Base-by-base conservation (phyloP, 352 stramenopile genomes). In the Globisporangium irregulare region DNA sequence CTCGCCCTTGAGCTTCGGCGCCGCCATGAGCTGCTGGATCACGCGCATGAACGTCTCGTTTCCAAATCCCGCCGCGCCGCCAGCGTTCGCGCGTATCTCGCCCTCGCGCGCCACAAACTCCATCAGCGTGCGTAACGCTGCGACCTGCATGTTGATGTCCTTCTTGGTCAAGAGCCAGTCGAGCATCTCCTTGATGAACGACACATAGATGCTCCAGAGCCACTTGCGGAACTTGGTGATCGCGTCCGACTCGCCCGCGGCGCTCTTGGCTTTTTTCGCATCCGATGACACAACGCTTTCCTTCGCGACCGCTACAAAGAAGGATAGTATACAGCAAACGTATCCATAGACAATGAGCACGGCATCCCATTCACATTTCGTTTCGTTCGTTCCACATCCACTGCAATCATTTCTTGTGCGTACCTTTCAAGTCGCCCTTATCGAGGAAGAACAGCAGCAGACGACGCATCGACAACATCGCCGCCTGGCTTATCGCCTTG, bases 71-170 rank as follows among this genome's bases (percentile, higher is more conserved):
- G 71, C 59, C 24, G 64, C 56, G n/a, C 29, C 59, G 3, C 56
- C 66, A 34, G 55, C 43, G 25, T 69, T 55, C 6, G 66, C 24
- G 8, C 70, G 75, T 53, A 93, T 77, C 25, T 89, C 80, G 46
- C 82, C 76, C 63, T 96, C 89, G 15, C 83, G 80, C 25, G 87
- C 86, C 32, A 97, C 82, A 57, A 97, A 90, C 75, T 95, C 87
- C 90, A 97, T 95, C 4, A 95, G 75, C 53, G 89, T 97, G n/a
- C 90, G 87, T 68, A 96, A 69, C 38, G 90, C 88, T 22, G 84
- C 82, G 12, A 92, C 79, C 18, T 91, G 90, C 64, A 91, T 54
- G 63, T 93, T 89, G 67, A 64, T 80, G 69, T 93, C 82, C 22
- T 84, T 67, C 29, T 82, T 54, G 22, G 74, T 72, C 41, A 80